Conservation (phyloP, 2,329 filamentous ascomycete genomes). For the Aaosphaeria pasadenensis region DNA sequence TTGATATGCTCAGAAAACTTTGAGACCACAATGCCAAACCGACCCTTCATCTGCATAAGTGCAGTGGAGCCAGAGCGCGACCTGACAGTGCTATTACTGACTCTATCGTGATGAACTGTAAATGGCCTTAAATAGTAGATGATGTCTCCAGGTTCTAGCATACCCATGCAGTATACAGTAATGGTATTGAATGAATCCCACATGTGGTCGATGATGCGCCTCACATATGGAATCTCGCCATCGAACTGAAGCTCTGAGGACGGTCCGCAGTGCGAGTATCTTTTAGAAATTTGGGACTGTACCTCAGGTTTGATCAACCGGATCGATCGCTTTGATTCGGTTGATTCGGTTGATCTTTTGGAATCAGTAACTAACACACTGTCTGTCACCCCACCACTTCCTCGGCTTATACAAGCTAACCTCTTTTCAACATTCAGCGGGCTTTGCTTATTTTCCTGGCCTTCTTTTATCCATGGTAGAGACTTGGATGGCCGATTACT, state of each 20-base stretch:
- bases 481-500: no score
- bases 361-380: no score
- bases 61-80: background rate
- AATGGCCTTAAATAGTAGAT: conserved; percentile 10
- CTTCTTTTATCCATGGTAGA: no score
- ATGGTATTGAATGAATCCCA: conserved; percentile 5
- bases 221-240: background rate
- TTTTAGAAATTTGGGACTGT: no score
- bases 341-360: no score
- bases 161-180: conserved; percentile 4
- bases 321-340: no score
- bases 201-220: conserved; percentile 5
- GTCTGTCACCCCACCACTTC: no score
- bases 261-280: no score
- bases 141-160: conserved; percentile 7
- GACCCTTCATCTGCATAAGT: conserved; percentile 5
- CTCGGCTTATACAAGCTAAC: no score
- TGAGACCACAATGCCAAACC: conserved; percentile 9
- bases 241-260: background rate
- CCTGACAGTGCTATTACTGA: background rate
- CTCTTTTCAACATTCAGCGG: no score
- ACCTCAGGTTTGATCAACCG: no score
- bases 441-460: no score
- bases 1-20: conserved; percentile 2
- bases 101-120: background rate